These are phyloP conservation scores for Cordyceps pruinosa DNA, from an alignment of 2,329 filamentous ascomycete species.

Conservation along the genomic window DNA sequence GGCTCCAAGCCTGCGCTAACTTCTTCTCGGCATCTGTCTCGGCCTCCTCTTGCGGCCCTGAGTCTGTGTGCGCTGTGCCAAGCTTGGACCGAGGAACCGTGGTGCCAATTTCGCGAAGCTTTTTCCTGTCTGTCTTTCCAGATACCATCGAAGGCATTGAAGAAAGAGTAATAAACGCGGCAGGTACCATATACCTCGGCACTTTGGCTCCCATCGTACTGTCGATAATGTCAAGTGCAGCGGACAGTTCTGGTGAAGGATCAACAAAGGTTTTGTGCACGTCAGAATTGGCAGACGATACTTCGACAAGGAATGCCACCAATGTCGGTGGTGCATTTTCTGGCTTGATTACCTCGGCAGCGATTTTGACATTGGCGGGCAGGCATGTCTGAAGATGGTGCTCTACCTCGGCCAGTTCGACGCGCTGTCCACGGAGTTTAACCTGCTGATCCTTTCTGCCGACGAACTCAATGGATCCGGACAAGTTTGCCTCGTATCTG, in stretches of 20 bases:
- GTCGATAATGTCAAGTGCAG: conserved; percentile 26
- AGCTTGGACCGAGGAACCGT: conserved; percentile 35
- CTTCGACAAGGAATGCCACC: conserved; percentile 37
- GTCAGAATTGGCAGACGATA: conserved; percentile 13
- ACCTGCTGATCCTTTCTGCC: conserved; percentile 62
- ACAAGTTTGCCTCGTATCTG: conserved; percentile 44
- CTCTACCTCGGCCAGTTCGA: conserved; percentile 53
- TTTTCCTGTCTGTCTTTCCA: conserved; percentile 44
- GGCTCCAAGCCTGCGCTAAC: conserved; percentile 31
- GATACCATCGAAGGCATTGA: conserved; percentile 42
- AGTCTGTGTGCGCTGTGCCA: conserved; percentile 12
- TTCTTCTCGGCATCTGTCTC: conserved; percentile 32
- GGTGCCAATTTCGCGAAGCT: conserved; percentile 37
- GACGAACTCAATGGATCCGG: conserved; percentile 49
- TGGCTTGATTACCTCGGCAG: conserved; percentile 43
- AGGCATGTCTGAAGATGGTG: conserved; percentile 40
- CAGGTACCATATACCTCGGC: conserved; percentile 42
- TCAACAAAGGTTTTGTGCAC: conserved; percentile 19
- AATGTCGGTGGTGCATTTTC: conserved; percentile 37
- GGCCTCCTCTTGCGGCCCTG: conserved; percentile 27
- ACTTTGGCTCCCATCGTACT: conserved; percentile 27
- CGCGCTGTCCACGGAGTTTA: conserved; percentile 59
- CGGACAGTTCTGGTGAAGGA: conserved; percentile 27
- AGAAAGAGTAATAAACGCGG: conserved; percentile 37
- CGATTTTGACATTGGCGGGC: conserved; percentile 35